Base-by-base conservation (phyloP, 2,329 filamentous ascomycete genomes). In the Clarireedia paspali region DNA sequence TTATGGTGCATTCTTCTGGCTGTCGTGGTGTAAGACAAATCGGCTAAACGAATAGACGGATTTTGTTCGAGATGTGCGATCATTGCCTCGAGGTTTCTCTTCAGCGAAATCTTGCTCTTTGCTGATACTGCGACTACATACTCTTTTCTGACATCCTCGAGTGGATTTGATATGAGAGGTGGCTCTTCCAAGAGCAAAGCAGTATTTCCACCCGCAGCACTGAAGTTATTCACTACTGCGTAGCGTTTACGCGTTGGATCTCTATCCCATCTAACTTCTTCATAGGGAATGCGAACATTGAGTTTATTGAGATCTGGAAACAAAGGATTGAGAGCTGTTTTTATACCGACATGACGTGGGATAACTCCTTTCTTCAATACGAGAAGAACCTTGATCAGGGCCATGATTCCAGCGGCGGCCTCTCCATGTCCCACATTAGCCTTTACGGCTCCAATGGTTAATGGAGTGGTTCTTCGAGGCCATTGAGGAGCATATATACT, bases 1-100 rank as follows among this genome's bases (percentile, higher is more conserved):
- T 75, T 71, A 66, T 82, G 76, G 61, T 84, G 82, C 6, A 80
- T 76, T 49, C 78, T 77, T 14, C 83, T 76, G 4, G 54, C 56
- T 17, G 56, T 60, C 15, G 57, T 54, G 17, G 59, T 60, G 15
- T 59, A 60, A 24, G 53, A 54, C 1, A 60, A 47, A 7, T 49
- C 23, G n/a, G 54, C 20, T 30, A 47, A 4, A 15, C 23, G 24
- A 10, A 59, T 50, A 34, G 40, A 17, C 15, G 44, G 44, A 15
- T 47, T 47, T 26, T 23, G 24, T 39, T 53, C 50, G n/a, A 53
- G n/a, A 44, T 53, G 17, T 14, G 40, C n/a, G 10, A 53, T 45
- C 42, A 53, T 24, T 14, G 30, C 10, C 30, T 53, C 30, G 50
- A 53, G 15, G 27, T 53, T 53, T 23, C 26, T 39, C 40, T 47